Evolutionary conservation across 2,329 filamentous ascomycete genomes (phyloP).

Genomic region (Xylaria sp.): DNA sequence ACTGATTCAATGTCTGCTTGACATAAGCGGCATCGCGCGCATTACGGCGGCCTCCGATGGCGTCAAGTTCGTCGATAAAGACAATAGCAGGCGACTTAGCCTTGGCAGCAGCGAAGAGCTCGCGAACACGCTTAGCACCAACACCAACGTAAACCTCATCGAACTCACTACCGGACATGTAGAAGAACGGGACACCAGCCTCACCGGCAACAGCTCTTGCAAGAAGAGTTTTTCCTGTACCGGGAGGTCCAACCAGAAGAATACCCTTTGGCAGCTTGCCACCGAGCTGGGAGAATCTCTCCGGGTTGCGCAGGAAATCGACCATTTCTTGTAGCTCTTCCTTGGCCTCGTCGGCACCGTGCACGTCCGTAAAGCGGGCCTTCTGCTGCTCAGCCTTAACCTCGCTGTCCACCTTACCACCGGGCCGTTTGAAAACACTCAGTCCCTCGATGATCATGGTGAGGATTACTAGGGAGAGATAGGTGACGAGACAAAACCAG

Average conservation of each 20-base stretch:
- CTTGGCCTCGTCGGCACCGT: slow-evolving; percentile 97
- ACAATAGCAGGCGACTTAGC: slow-evolving; percentile 91
- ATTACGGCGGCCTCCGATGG: slow-evolving; percentile 93
- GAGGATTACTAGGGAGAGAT: slow-evolving; percentile 81
- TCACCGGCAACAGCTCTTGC: slow-evolving; percentile 96
- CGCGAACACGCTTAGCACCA: slow-evolving; percentile 93
- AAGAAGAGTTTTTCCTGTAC: slow-evolving; percentile 96
- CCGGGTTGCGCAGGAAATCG: slow-evolving; percentile 93
- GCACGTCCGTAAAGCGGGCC: slow-evolving; percentile 90
- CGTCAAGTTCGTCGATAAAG: slow-evolving; percentile 94
- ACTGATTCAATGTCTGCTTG: slow-evolving; percentile 96
- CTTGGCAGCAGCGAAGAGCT: slow-evolving; percentile 86
- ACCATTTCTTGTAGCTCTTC: slow-evolving; percentile 97
- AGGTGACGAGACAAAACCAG: slow-evolving; percentile 81
- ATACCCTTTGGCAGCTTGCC: slow-evolving; percentile 98
- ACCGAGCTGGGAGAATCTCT: slow-evolving; percentile 91
- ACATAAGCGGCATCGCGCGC: slow-evolving; percentile 93
- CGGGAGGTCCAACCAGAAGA: slow-evolving; percentile 91
- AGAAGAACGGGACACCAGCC: slow-evolving; percentile 98
- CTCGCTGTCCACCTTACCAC: slow-evolving; percentile 77
- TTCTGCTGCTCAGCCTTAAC: slow-evolving; percentile 93
- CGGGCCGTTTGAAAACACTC: slow-evolving; percentile 81
- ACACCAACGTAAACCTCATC: slow-evolving; percentile 99
- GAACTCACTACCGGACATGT: slow-evolving; percentile 99
- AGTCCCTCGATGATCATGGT: slow-evolving; percentile 86